Evolutionary conservation across 2,329 filamentous ascomycete species (phyloP), one percentile per base, ranked within the genome.

Genomic region (Neoascochyta sp.): DNA sequence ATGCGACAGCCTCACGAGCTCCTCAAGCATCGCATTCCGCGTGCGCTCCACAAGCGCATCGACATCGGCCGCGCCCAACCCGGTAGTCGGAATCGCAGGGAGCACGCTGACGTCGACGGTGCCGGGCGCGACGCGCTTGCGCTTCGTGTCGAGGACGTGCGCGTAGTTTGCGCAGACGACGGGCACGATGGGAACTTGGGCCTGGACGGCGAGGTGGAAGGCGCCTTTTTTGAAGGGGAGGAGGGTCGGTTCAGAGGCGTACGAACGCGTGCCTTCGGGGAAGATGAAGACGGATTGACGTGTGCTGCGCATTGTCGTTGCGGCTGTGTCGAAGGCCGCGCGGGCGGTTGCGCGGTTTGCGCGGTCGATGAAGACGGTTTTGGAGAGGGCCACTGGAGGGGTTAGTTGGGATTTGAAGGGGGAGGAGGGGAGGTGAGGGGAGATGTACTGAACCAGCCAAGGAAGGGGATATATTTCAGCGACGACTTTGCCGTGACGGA

Each of bases 161-260:
- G 48, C 59, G 49, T 74, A 74, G 46, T 73, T 73, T 12, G 67
- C 70, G n/a, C 64, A 61, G 3, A 72, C 70, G 19, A 93, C 75
- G 0, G 92, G 92, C 3, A 98, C 82, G 51, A 98, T 86, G 15
- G 89, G 89, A 5, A 95, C 92, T 45, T 87, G 84, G 2, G 90
- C 90, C 71, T 96, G 86, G 12, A 98, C 78, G 24, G 92, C 92
- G 18, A 98, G 75, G 63, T 98, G 90, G 66, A 98, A 98, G 25
- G 90, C 92, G 37, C 92, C 92, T 72, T 98, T 98, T 70, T 98
- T 98, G 74, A 96, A 98, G n/a, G 88, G 86, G 32, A 96, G 71
- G 52, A 98, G 68, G 36, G 75, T 77, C 2, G 92, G 85, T 32
- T 89, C 81, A 50, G 83, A 78, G 34, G 84, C 75, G 67, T 96